Base-by-base conservation (phyloP, 495 filamentous ascomycete species). In the Lasiosphaeria ovina region DNA sequence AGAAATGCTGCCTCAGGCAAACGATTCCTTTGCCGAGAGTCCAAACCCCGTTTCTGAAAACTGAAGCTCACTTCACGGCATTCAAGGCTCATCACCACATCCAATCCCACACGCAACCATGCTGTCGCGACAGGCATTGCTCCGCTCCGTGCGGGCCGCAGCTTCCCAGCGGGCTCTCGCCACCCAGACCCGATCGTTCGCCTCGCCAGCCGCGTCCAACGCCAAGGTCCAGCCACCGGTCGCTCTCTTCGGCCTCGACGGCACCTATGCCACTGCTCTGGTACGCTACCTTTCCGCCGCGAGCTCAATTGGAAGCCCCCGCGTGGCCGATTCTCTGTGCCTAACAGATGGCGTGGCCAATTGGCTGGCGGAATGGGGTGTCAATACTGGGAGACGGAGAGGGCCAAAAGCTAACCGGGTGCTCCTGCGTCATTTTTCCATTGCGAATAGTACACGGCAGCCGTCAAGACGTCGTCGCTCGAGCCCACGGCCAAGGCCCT, bases 251-350 rank as follows among this genome's bases (percentile, higher is more conserved):
- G 94, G 94, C 62, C 81, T 98, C 78, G 94, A 97, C 76, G 94
- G 94, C 69, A 98, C 93, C 71, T 98, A 98, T 81, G 95, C 94
- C 70, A 90, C 86, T 82, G 94, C 94, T 81, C 82, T 98, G 87
- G 94, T 98, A 91, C 74, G 86, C 77, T 59, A 63, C 63, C 63
- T 32, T 48, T 40, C 51, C 55, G 56, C 12, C 44, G 16, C 44
- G 6, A 47, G 44, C 57, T 48, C 65, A 63, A 69, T 71, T 66
- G 64, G 32, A 51, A 2, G 1, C 24, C 24, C 24, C 24, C 24
- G 35, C 49, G 10, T 1, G 5, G 5, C 44, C 44, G 44, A 14
- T 34, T 24, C 9, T 49, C 59, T 51, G 2, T 14, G 60, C n/a
- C 57, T n/a, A 31, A 17, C 34, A 34, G 6, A 51, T 17, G 38